phyloP scores from a whole-genome alignment of 2,329 filamentous ascomycete genomes.

The Talaromyces sp. region DNA sequence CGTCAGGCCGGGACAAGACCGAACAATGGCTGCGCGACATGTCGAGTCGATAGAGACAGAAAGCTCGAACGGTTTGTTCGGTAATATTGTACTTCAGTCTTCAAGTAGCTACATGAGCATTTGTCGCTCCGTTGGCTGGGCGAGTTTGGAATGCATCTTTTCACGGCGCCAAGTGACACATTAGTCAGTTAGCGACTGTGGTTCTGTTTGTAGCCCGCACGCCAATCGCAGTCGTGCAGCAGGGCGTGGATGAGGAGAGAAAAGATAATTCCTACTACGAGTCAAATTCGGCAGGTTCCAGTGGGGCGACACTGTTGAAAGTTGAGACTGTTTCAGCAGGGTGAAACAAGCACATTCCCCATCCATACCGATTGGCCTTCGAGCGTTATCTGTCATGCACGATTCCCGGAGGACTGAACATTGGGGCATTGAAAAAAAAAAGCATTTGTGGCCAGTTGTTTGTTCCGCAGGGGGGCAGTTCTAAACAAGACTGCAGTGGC shows the following conservation, averaged over 20 bases:
- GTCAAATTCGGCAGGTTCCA: not conserved
- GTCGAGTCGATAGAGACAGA: not conserved
- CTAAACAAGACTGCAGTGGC: not conserved
- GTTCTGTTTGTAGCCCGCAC: not conserved
- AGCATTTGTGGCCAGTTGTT: not conserved
- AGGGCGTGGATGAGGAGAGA: not conserved
- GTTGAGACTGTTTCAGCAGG: not conserved
- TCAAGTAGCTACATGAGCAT: not conserved
- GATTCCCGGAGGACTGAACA: not conserved
- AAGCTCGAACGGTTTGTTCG: not conserved
- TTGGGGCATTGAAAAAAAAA: not conserved
- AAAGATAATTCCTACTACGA: no score
- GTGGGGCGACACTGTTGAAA: not conserved
- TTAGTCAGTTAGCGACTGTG: not conserved
- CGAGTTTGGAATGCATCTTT: not conserved
- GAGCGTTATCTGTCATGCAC: not conserved
- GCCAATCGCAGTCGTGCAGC: not conserved
- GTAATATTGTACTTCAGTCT: not conserved
- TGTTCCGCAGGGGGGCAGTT: not conserved
- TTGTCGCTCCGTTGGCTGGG: not conserved
- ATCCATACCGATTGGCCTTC: not conserved
- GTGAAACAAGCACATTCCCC: not conserved
- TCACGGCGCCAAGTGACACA: not conserved
- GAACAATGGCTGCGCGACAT: constrained; percentile 6
- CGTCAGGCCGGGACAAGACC: constrained; percentile 6